phyloP scores from a whole-genome alignment of 768 basidiomycete species.

The Gelatoporia subvermispora region DNA sequence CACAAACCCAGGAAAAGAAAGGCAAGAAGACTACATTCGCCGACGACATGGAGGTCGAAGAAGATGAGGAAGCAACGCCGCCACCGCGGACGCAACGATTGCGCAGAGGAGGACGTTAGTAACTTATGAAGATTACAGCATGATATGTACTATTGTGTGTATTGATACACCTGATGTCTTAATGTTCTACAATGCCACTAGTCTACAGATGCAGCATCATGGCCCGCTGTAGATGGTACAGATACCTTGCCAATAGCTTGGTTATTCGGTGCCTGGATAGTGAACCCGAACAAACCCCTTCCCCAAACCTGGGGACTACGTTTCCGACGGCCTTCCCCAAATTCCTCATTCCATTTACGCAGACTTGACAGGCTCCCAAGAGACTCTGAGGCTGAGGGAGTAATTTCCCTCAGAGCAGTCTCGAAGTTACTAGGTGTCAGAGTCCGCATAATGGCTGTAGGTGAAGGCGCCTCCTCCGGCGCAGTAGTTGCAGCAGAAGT shows the following conservation, averaged over 20 bases:
- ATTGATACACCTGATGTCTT: no score
- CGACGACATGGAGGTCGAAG: constrained; percentile 40
- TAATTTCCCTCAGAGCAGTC: constrained; percentile 84
- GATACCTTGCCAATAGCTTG: constrained; percentile 44
- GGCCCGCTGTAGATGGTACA: constrained; percentile 8
- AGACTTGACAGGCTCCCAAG: constrained; percentile 71
- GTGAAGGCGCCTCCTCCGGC: constrained; percentile 6
- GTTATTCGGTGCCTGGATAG: constrained; percentile 35
- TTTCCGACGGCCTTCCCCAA: constrained; percentile 77
- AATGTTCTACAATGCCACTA: background rate
- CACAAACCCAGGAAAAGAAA: constrained; percentile 21
- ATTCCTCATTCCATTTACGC: constrained; percentile 90
- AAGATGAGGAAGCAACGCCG: constrained; percentile 26
- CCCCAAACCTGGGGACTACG: constrained; percentile 76
- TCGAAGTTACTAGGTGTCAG: constrained; percentile 65
- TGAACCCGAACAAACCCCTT: constrained; percentile 84
- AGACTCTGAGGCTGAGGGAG: constrained; percentile 82
- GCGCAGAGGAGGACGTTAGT: no score
- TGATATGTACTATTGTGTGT: no score
- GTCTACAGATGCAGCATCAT: constrained; percentile 3
- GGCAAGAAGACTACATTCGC: constrained; percentile 21
- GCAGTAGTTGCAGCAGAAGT: background rate
- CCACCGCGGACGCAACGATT: constrained; percentile 8
- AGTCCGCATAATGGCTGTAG: constrained; percentile 24
- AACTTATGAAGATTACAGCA: no score